Percentiles rank a stretch among this genome's conserved stretches.
Evolutionary conservation across 306 rosid genomes (phyloP).

Genomic region (Ormosia emarginata): DNA sequence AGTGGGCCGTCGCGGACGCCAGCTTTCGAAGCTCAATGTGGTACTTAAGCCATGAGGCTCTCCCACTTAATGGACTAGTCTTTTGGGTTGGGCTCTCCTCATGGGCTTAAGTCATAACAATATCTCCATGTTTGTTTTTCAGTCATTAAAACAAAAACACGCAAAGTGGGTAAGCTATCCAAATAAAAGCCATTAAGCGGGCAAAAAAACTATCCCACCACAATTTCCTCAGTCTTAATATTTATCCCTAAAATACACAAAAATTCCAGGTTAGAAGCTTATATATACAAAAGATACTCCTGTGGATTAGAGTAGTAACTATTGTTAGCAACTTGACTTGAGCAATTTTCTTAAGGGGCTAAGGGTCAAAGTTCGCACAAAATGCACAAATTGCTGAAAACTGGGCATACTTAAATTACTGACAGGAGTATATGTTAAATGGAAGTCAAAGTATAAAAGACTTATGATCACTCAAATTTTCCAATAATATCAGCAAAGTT

Average conservation of each 20-base stretch:
- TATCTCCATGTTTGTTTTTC: not conserved
- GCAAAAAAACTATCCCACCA: not conserved
- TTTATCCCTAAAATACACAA: not conserved
- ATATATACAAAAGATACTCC: not conserved
- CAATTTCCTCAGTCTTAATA: not conserved
- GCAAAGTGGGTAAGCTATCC: not conserved
- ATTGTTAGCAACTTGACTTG: not conserved
- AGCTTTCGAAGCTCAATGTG: too few species aligned
- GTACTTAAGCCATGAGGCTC: too few species aligned
- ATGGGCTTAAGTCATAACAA: too few species aligned
- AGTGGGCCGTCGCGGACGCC: too few species aligned
- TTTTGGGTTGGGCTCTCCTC: too few species aligned
- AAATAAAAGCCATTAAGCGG: not conserved
- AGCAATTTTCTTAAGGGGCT: not conserved
- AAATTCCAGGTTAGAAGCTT: not conserved
- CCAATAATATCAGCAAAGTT: conserved; percentile 8
- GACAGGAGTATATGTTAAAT: not conserved
- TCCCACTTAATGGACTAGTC: too few species aligned
- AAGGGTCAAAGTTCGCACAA: not conserved
- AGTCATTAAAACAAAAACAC: not conserved
- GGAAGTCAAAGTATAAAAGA: conserved; percentile 10
- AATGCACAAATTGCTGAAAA: not conserved
- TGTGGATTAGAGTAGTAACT: not conserved
- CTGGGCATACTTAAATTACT: not conserved
- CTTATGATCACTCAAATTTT: not conserved